Evolutionary conservation across 345 rosid species (phyloP).

Genomic region (Heritiera littoralis): DNA sequence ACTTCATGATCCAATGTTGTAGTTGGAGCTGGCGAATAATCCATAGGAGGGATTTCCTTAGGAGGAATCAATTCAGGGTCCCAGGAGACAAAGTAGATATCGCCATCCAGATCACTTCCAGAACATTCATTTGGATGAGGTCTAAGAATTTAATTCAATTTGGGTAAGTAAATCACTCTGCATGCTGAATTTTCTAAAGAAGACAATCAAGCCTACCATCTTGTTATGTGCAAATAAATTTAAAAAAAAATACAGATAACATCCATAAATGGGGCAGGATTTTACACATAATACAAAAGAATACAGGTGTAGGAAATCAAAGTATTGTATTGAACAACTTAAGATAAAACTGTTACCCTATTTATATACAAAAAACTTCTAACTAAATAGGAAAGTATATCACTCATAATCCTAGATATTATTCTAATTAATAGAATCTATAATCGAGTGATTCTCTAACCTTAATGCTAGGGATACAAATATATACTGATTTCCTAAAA

Average conservation of each 20-base stretch:
- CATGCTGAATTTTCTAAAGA: background rate
- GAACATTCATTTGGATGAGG: conserved; percentile 44
- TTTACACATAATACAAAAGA: background rate
- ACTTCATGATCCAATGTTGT: conserved; percentile 27
- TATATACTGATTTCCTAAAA: too few species aligned
- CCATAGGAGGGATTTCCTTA: conserved; percentile 24
- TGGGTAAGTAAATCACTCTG: background rate
- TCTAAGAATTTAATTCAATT: conserved; percentile 11
- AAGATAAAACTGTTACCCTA: too few species aligned
- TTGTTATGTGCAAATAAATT: background rate
- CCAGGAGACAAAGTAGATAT: conserved; percentile 43
- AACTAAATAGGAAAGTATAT: too few species aligned
- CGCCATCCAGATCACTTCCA: conserved; percentile 43
- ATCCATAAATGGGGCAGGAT: background rate
- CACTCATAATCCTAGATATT: too few species aligned
- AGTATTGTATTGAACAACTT: too few species aligned
- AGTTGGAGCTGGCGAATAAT: conserved; percentile 26
- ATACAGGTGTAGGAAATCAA: too few species aligned
- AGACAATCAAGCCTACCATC: background rate
- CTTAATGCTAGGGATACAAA: too few species aligned
- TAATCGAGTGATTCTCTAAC: too few species aligned
- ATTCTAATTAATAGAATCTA: too few species aligned
- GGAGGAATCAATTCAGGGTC: conserved; percentile 36
- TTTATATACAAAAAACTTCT: too few species aligned
- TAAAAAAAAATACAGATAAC: background rate